Base-by-base conservation (phyloP, 345 rosid genomes). In the Moringa oleifera region DNA sequence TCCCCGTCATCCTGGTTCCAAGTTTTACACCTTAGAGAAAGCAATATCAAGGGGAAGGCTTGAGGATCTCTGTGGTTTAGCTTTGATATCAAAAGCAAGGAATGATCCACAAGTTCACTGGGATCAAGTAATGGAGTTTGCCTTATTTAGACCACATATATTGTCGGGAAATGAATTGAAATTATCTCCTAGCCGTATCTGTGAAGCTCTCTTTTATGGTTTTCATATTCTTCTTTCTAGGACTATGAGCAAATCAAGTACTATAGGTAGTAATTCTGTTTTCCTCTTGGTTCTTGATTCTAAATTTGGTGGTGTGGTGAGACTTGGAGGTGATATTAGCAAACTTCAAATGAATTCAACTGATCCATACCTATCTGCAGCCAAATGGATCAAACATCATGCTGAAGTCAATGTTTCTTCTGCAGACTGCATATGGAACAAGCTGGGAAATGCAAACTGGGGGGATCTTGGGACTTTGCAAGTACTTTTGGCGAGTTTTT, bases 131-230 rank as follows among this genome's bases (percentile, higher is more conserved):
- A 62, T 75, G 67, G 68, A 75, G 70, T 72, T 80, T 51, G 69
- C 76, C 65, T 65, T 82, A 28, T 75, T 73, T 66, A 82, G 75
- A 62, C 64, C 77, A 20, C 74, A 71, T 57, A 77, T 82, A 73
- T 36, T 82, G 37, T 70, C 75, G 6, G 85, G 68, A 50, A 68
- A 71, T 21, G 77, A 78, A 45, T 37, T 77, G 59, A 85, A 59
- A 54, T 61, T 82, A 73, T 82, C 91, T 46, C 41, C 83, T 45
- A 64, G 57, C 24, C 51, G 66, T 57, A 73, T 85, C 58, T 80
- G 91, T 25, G 85, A 85, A 80, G 87, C 91, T 61, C 76, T 85
- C 47, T 85, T 77, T 64, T 82, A 74, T 55, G 87, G 85, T 62
- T 61, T 80, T 66, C 87, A 79, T 70, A 69, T 80, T 21, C 87